Evolutionary conservation across 192 early-diverging fungal species (phyloP).

Genomic region (Linnemannia exigua): DNA sequence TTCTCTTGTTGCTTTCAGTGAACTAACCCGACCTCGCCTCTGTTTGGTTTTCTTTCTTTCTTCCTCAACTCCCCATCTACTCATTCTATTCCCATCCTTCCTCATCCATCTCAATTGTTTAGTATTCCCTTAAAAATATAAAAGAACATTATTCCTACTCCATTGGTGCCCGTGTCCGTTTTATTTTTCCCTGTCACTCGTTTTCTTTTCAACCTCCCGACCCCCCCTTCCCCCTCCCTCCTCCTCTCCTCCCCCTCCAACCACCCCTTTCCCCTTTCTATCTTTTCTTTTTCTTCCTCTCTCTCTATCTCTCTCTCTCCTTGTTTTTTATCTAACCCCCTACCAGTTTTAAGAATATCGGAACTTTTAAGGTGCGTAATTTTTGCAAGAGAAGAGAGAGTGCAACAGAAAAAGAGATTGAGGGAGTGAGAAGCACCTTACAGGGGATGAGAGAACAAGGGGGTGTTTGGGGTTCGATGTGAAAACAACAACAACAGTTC

Average conservation of each 20-base stretch:
- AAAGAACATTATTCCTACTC: too few relatives aligned
- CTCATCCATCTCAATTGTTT: neutral
- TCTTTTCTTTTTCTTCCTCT: neutral
- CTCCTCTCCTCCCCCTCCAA: neutral
- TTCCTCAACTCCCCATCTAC: neutral
- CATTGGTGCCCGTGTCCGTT: too few relatives aligned
- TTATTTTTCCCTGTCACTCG: neutral
- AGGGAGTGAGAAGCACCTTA: neutral
- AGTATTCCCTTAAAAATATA: neutral
- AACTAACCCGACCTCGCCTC: neutral
- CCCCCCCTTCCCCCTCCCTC: neutral
- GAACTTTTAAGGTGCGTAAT: neutral
- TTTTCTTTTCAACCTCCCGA: neutral
- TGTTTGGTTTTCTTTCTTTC: neutral
- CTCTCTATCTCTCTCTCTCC: neutral
- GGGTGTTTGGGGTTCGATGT: slow-evolving; percentile 4
- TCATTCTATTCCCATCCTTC: neutral
- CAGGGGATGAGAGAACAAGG: neutral
- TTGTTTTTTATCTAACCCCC: neutral
- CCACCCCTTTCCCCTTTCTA: neutral
- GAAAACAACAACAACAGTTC: neutral
- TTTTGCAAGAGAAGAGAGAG: neutral
- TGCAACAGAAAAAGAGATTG: neutral
- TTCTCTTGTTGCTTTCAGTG: neutral
- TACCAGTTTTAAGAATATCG: neutral